Conservation (phyloP, 1,139 yeast genomes). For the Yarrowia galli region DNA sequence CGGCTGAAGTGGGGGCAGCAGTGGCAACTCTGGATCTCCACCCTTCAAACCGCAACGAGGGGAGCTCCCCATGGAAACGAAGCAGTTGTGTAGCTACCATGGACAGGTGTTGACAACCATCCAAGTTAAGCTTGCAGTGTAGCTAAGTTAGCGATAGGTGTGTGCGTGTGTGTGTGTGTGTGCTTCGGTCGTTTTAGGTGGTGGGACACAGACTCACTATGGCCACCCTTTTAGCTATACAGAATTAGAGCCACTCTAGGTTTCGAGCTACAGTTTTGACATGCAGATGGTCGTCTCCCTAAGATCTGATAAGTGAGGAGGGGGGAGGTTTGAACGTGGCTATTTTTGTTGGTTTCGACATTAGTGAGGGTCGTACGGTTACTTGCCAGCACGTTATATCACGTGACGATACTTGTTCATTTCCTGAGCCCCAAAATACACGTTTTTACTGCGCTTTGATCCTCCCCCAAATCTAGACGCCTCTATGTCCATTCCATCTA, state of each 20-base stretch:
- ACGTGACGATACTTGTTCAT: too few species aligned
- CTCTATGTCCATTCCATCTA: constrained; percentile 6
- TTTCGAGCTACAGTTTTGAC: neutral
- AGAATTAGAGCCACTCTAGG: neutral
- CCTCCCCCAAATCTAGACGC: too few species aligned
- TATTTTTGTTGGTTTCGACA: too few species aligned
- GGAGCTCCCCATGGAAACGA: constrained; percentile 34
- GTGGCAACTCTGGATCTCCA: constrained; percentile 5
- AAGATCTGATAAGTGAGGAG: neutral
- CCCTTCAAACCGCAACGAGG: constrained; percentile 12
- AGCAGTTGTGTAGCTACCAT: constrained; percentile 37
- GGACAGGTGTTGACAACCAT: neutral
- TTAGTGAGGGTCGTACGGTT: too few species aligned
- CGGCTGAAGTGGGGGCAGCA: neutral
- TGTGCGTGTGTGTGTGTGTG: neutral
- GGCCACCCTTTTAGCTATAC: neutral
- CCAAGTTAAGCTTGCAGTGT: neutral
- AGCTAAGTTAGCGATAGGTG: neutral
- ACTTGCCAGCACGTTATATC: too few species aligned
- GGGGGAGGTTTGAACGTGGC: too few species aligned
- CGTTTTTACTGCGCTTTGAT: too few species aligned
- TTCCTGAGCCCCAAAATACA: too few species aligned
- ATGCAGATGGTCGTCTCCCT: constrained; percentile 9
- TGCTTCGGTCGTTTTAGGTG: neutral
- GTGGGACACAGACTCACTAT: constrained; percentile 2